phyloP scores from a whole-genome alignment of 2,329 filamentous ascomycete species.

The Aureobasidium lini region DNA sequence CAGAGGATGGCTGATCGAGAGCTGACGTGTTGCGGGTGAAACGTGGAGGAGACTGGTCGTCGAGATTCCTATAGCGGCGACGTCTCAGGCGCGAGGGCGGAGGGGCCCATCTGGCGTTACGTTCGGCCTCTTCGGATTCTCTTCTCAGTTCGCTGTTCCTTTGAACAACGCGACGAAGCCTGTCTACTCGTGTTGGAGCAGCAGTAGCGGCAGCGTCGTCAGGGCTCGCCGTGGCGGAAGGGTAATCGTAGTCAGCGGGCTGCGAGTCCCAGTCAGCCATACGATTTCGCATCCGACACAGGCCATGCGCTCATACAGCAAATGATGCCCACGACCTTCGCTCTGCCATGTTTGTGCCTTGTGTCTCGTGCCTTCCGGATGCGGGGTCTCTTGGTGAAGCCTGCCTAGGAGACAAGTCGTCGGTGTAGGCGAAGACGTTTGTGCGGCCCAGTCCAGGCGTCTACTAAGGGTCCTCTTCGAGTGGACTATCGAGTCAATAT shows the following conservation, averaged over 20 bases:
- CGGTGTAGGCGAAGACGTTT: neutral
- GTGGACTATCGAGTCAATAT: too few relatives aligned
- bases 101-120: slow-evolving; percentile 16
- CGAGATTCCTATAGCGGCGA: slow-evolving; percentile 10
- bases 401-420: neutral
- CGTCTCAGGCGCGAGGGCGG: slow-evolving; percentile 8
- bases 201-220: slow-evolving; percentile 16
- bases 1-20: slow-evolving; percentile 13
- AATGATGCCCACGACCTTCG: slow-evolving; percentile 16
- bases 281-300: neutral
- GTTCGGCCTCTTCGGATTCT: slow-evolving; percentile 17
- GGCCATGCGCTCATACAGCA: slow-evolving; percentile 12
- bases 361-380: neutral
- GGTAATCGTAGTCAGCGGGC: slow-evolving; percentile 38
- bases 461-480: neutral
- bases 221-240: slow-evolving; percentile 32
- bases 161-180: slow-evolving; percentile 28
- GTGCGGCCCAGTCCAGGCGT: neutral
- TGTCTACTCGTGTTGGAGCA: slow-evolving; percentile 23
- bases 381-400: neutral
- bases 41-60: slow-evolving; percentile 4
- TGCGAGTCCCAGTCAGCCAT: slow-evolving; percentile 14
- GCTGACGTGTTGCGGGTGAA: neutral
- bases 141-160: slow-evolving; percentile 27
- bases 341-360: slow-evolving; percentile 14